Conservation (phyloP, 148 eudicot genomes). For the Fagopyrum esculentum region DNA sequence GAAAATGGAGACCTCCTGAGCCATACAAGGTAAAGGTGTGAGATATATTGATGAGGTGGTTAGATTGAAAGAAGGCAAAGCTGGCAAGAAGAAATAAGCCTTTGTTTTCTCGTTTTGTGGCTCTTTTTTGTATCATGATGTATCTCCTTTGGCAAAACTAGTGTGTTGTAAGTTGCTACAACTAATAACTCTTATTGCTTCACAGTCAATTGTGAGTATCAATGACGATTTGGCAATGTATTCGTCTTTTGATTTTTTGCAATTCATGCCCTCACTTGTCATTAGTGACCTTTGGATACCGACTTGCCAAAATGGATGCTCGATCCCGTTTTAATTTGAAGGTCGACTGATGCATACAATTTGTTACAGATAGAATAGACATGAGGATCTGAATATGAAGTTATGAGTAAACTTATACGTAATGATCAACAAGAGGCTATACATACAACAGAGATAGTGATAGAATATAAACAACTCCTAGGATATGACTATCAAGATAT, state of each 20-base stretch:
- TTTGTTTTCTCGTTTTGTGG: background rate
- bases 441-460: too few relatives aligned
- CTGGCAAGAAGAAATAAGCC: conserved; percentile 82
- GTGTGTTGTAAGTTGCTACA: background rate
- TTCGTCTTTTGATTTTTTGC: background rate
- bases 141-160: background rate
- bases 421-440: too few relatives aligned
- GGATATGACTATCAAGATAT: too few relatives aligned
- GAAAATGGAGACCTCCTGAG: conserved; percentile 96
- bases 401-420: too few relatives aligned
- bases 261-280: background rate
- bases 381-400: too few relatives aligned
- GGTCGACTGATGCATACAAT: background rate
- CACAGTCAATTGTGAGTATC: background rate
- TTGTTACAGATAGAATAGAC: too few relatives aligned
- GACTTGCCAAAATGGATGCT: background rate
- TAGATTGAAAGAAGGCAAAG: conserved; percentile 90
- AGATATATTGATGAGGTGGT: conserved; percentile 79
- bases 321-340: background rate
- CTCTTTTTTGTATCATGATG: background rate
- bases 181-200: background rate
- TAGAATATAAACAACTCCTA: too few relatives aligned
- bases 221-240: background rate
- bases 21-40: conserved; percentile 95
- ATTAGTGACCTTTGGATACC: background rate